These are phyloP conservation scores for Osmanthus fragrans DNA, from an alignment of 257 asterid species.

Conservation along the genomic window DNA sequence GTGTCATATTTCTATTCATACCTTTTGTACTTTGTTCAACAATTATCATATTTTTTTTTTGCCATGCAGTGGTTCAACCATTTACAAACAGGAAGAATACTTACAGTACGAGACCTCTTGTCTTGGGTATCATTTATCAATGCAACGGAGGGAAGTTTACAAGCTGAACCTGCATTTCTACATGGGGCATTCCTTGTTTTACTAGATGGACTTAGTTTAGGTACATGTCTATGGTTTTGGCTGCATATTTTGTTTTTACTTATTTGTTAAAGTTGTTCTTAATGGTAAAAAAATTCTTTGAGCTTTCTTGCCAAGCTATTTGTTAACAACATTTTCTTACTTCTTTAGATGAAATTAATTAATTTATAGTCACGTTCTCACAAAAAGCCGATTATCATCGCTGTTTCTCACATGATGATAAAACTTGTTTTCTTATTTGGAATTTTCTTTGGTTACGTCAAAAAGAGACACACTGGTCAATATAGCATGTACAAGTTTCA, in stretches of 20 bases:
- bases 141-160: constrained; percentile 50
- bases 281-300: background rate
- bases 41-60: constrained; percentile 26
- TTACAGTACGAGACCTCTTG: constrained; percentile 89
- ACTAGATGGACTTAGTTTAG: constrained; percentile 86
- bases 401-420: background rate
- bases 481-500: background rate
- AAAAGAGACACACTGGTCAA: background rate
- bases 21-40: constrained; percentile 6
- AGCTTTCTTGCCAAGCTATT: background rate
- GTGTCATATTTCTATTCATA: constrained; percentile 8
- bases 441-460: background rate
- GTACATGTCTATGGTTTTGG: constrained; percentile 36
- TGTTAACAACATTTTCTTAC: background rate
- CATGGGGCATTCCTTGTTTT: constrained; percentile 87
- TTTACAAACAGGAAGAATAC: constrained; percentile 73
- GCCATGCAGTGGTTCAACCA: constrained; percentile 86
- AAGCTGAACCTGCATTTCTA: constrained; percentile 64
- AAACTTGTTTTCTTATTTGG: background rate
- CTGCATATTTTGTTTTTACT: background rate
- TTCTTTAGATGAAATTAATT: background rate
- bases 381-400: background rate
- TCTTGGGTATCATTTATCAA: constrained; percentile 89
- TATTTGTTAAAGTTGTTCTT: background rate
- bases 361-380: background rate